Evolutionary conservation across 2,329 filamentous ascomycete species (phyloP).

Genomic region (Aspergillus eucalypticola): DNA sequence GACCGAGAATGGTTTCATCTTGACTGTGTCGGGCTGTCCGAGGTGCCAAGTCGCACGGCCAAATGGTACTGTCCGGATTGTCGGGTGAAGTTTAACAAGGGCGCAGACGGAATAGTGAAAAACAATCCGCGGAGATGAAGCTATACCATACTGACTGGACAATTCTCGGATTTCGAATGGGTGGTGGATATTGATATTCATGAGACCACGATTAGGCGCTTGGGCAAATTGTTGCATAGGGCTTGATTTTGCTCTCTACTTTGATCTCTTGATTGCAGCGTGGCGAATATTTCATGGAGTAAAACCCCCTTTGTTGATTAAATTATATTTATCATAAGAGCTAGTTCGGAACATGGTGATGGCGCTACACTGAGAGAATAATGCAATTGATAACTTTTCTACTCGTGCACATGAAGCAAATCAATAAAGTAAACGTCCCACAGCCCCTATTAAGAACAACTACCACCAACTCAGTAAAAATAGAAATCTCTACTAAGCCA

Average conservation of each 20-base stretch:
- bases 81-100: slow-evolving; percentile 50
- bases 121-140: slow-evolving; percentile 36
- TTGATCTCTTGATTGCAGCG: slow-evolving; percentile 12
- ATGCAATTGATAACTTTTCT: no score
- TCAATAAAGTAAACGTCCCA: no score
- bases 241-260: slow-evolving; percentile 6
- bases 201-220: slow-evolving; percentile 5
- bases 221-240: background rate
- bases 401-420: no score
- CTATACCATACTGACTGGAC: background rate
- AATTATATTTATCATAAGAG: no score
- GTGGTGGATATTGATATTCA: background rate
- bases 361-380: no score
- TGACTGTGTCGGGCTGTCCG: slow-evolving; percentile 59
- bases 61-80: slow-evolving; percentile 70
- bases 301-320: no score
- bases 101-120: slow-evolving; percentile 43
- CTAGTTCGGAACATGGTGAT: no score
- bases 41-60: slow-evolving; percentile 59
- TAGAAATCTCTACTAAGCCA: no score
- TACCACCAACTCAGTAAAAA: no score
- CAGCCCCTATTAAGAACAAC: no score
- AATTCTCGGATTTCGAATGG: background rate
- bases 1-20: slow-evolving; percentile 69
- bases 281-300: slow-evolving; percentile 13